Evolutionary conservation across 1,284 basidiomycete genomes (phyloP), one percentile per base, ranked within the genome.

Genomic region (Lignosus rhinocerotis): DNA sequence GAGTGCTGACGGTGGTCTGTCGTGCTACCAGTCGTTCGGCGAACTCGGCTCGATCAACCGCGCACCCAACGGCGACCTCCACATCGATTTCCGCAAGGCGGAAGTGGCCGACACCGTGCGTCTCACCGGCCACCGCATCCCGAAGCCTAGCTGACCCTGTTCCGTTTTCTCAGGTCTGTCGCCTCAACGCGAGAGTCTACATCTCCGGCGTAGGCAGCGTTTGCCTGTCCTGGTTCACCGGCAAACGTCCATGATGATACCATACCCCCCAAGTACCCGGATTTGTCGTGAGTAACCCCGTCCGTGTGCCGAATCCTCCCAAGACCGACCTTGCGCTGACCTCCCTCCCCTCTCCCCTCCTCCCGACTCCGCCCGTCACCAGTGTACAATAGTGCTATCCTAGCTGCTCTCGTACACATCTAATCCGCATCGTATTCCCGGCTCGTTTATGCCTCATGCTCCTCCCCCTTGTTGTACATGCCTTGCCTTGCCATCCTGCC

Each of bases 101-200:
- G 88, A 91, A 58, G 89, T 91, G 16, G 89, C 89, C 30, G 89
- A 91, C 62, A 91, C 87, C 11, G 88, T 90, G 68, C 43, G 83
- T 51, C 53, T 25, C 25, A 19, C 53, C 49, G 44, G 49, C 50
- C 39, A 41, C 36, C 12, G 49, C 34, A 34, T 14, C 48, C 14
- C 3, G 21, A 11, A 6, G 5, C 17, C 6, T 19, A 0, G n/a
- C 21, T 25, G 21, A 43, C 41, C 19, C 19, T 16, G 16, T 16
- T 19, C 1, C 19, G 16, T n/a, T 16, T 6, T 44, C 19, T 17
- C 60, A 90, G 87, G 87, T 90, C 2, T 91, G 88, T 69, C 87
- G 88, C 41, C 72, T 91, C 53, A 84, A 87, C 64, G 88, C 88
- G 55, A 81, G 81, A 67, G 88, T 91, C 0, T 78, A 80, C 64